Evolutionary conservation across 202 grass and related monocot species (phyloP).

Genomic region (Cymbopogon flexuosus): DNA sequence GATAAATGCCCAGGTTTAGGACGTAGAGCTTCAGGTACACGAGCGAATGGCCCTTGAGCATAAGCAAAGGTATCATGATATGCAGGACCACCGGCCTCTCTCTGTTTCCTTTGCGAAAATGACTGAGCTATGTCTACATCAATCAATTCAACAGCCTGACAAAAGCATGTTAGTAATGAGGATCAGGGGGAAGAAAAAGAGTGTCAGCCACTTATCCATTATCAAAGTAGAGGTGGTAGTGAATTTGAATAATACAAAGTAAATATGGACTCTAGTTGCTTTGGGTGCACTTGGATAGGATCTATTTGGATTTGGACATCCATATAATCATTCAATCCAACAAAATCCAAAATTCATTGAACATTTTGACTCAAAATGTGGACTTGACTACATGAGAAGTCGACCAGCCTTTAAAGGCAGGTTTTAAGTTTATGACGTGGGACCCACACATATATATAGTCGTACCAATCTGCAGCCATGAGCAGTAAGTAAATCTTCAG

Average conservation of each 20-base stretch:
- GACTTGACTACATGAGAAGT: neutral
- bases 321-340: neutral
- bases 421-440: neutral
- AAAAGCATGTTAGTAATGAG: slow-evolving; percentile 11
- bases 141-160: slow-evolving; percentile 63
- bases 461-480: neutral
- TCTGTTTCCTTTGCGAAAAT: slow-evolving; percentile 72
- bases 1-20: slow-evolving; percentile 63
- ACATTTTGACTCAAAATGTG: neutral
- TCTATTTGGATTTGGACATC: neutral
- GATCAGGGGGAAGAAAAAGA: neutral
- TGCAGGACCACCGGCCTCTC: slow-evolving; percentile 58
- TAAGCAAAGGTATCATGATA: slow-evolving; percentile 65
- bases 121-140: slow-evolving; percentile 58
- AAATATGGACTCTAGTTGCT: neutral
- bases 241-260: neutral
- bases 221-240: neutral
- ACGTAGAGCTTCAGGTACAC: slow-evolving; percentile 55
- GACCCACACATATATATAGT: neutral
- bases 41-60: slow-evolving; percentile 58
- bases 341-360: neutral
- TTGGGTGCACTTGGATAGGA: neutral
- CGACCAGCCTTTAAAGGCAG: neutral
- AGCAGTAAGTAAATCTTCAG: neutral
- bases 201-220: neutral